Base-by-base conservation (phyloP, 345 rosid species). In the Populus nigra region DNA sequence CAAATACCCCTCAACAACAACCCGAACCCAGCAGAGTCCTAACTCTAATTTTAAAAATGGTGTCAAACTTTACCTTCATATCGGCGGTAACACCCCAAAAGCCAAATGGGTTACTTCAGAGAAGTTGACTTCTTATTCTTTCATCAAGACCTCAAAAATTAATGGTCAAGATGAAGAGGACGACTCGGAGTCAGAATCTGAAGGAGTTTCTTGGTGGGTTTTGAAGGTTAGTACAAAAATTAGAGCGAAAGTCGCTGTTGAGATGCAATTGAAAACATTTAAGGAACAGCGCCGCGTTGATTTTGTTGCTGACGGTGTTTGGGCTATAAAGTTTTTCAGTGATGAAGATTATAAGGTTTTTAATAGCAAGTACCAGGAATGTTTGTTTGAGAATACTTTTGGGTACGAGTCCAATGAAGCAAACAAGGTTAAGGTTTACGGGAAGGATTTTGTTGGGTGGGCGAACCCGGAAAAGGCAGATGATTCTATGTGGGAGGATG, bases 401-500 rank as follows among this genome's bases (percentile, higher is more conserved):
- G 91, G 98, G n/a, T 84, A 77, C n/a, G 99, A 92, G 84, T 82
- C 92, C 6, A 96, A 89, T 73, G 98, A 92, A 4, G 95, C 88
- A 2, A 94, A 91, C 82, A 88, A 88, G 76, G 81, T 89, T 1
- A 96, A 94, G 84, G 88, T 96, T 50, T 96, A 87, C 18, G 98
- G 99, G 66, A 94, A 96, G 84, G 98, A 96, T 81, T 96, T 96
- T 80, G 85, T 91, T 45, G 93, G 92, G 29, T 92, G 97, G 97
- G 97, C 88, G 2, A 90, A 91, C 61, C 99, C 98, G 7, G 94
- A 91, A 45, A 90, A 80, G 66, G 98, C 99, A n/a, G 99, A 96
- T 82, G 99, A 96, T 84, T 96, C 98, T 0, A 84, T 93, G 89
- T 96, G 99, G 99, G 98, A 96, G 76, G 99, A 96, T 79, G 99